These are phyloP conservation scores for Saxophila tyrrhenica DNA, from an alignment of 495 filamentous ascomycete genomes.

Conservation along the genomic window DNA sequence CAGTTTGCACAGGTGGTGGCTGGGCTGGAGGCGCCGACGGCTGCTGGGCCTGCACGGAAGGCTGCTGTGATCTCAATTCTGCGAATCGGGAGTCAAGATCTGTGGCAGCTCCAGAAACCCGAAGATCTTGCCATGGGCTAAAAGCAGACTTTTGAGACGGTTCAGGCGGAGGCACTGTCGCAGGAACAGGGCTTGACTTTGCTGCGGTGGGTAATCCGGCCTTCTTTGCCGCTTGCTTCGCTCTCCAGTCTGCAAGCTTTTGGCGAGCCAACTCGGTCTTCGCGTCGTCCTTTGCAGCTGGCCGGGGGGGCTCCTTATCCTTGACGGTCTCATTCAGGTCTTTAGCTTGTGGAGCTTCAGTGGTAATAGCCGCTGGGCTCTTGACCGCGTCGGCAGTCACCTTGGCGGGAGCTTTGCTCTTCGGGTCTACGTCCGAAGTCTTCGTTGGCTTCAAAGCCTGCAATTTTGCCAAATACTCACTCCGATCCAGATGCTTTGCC, in stretches of 20 bases:
- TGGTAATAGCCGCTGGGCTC: too few species aligned
- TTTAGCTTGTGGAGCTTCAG: too few species aligned
- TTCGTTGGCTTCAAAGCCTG: slow-evolving; percentile 2
- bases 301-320: neutral
- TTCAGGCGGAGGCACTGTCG: neutral
- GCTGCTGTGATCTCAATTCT: neutral
- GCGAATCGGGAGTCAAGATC: neutral
- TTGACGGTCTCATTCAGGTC: too few species aligned
- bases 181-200: neutral
- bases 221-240: slow-evolving; percentile 7
- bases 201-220: neutral
- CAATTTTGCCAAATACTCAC: slow-evolving; percentile 9
- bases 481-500: neutral
- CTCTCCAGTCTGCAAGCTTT: slow-evolving; percentile 7
- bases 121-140: neutral
- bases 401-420: too few species aligned
- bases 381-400: too few species aligned
- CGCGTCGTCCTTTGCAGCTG: slow-evolving; percentile 1
- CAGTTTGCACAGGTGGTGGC: neutral
- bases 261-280: slow-evolving; percentile 9
- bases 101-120: neutral
- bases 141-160: neutral
- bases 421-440: too few species aligned
- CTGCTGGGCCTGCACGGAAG: neutral
- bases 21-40: neutral